phyloP scores from a whole-genome alignment of 768 basidiomycete genomes.

The Dacryopinax primogenitus region DNA sequence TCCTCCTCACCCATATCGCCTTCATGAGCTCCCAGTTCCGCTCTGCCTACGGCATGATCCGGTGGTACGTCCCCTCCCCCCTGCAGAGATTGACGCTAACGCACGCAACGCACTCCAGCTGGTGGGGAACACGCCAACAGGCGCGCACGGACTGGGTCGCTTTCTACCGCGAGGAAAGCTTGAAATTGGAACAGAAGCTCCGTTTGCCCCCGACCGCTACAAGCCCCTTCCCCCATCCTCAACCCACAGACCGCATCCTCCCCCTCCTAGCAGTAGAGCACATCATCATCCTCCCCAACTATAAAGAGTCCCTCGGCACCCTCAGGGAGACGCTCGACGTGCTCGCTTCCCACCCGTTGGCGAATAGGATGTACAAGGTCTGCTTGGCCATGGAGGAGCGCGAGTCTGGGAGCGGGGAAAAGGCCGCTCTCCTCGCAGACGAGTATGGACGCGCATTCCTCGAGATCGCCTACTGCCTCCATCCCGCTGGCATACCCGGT shows the following conservation, averaged over 20 bases:
- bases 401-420: slow-evolving; percentile 19
- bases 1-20: slow-evolving; percentile 10
- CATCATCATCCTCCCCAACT: slow-evolving; percentile 16
- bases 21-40: slow-evolving; percentile 13
- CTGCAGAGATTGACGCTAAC: neutral
- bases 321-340: slow-evolving; percentile 21
- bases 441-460: slow-evolving; percentile 21
- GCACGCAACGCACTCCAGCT: slow-evolving; percentile 4
- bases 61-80: slow-evolving; percentile 8
- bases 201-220: neutral
- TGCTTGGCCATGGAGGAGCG: slow-evolving; percentile 23
- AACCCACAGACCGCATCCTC: slow-evolving; percentile 4
- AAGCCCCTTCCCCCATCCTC: slow-evolving; percentile 8
- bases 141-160: slow-evolving; percentile 4
- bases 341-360: slow-evolving; percentile 22
- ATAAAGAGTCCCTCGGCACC: slow-evolving; percentile 13
- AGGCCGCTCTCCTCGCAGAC: slow-evolving; percentile 19
- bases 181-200: neutral
- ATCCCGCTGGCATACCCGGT: slow-evolving; percentile 20
- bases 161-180: neutral
- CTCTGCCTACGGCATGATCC: slow-evolving; percentile 14
- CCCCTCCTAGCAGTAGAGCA: slow-evolving; percentile 9
- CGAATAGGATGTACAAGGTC: slow-evolving; percentile 20
- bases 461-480: slow-evolving; percentile 22
- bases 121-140: neutral